Base-by-base conservation (phyloP, 2,329 filamentous ascomycete species). In the Calonectria honghensis region DNA sequence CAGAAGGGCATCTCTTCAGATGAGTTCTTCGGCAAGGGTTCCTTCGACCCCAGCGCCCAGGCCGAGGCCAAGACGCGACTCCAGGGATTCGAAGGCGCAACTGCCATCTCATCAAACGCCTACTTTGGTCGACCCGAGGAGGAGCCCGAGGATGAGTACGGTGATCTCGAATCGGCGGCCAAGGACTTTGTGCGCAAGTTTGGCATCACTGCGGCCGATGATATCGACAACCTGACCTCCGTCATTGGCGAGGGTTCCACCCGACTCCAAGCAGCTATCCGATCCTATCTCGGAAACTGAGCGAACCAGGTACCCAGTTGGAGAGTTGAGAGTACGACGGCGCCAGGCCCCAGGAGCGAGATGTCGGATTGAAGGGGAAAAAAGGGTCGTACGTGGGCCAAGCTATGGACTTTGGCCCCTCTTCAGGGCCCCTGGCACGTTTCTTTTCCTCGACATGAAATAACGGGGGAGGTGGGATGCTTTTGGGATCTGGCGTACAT, bases 1-100 rank as follows among this genome's bases (percentile, higher is more conserved):
- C 97, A 99, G 85, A 98, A 98, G 89, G 95, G 95, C 80, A 99
- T 99, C 79, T 98, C 96, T 0, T 98, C 96, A 0, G 97, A 99
- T 84, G 97, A 99, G 84, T 99, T 98, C 90, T 99, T 99, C 83
- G 96, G 96, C 81, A 96, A 97, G 84, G 95, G 96, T 68, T 88
- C 91, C 70, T 98, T 93, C 85, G 96, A 99, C 83, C 93, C 96
- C 48, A 90, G 89, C 70, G 92, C 94, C 11, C 94, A 97, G 83
- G 89, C 92, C 67, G 96, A 98, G 87, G 96, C 97, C 80, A 98
- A 98, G 88, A 89, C 90, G 31, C 92, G 97, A 51, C 91, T 99
- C 69, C 93, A 95, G 87, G 95, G 96, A 61, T 99, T 99, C 83
- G 96, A 98, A 86, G 96, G 97, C 57, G 96, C 97, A 14, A 93